Percentiles rank a stretch among this genome's conserved stretches.
Conservation (phyloP, 1,139 yeast species). For the Arxiozyma telluris region DNA sequence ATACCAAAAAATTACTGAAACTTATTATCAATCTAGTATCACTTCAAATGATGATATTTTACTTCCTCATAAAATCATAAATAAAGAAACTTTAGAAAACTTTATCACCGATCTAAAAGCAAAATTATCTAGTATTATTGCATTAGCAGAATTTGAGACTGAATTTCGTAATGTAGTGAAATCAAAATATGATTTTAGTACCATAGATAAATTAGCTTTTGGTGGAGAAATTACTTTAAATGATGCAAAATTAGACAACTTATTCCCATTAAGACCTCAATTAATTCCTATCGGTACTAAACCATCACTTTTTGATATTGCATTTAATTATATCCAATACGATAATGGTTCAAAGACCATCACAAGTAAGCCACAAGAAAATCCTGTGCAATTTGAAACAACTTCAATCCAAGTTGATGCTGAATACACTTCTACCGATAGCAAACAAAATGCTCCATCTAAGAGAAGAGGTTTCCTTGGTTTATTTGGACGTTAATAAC, state of each 20-base stretch:
- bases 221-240: slow-evolving; percentile 20
- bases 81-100: slow-evolving; percentile 10
- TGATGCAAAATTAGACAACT: slow-evolving; percentile 33
- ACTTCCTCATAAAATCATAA: slow-evolving; percentile 17
- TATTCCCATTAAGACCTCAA: slow-evolving; percentile 42
- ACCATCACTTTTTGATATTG: slow-evolving; percentile 86
- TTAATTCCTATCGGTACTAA: slow-evolving; percentile 59
- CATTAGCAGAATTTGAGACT: slow-evolving; percentile 28
- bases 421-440: slow-evolving; percentile 3
- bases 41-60: slow-evolving; percentile 9
- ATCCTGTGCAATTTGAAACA: slow-evolving; percentile 4
- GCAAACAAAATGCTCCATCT: slow-evolving; percentile 10
- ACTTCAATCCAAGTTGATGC: slow-evolving; percentile 1
- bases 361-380: not conserved
- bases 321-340: slow-evolving; percentile 67
- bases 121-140: slow-evolving; percentile 23
- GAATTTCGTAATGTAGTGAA: slow-evolving; percentile 1
- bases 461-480: slow-evolving; percentile 44
- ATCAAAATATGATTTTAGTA: slow-evolving; percentile 13
- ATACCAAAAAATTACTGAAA: slow-evolving; percentile 7
- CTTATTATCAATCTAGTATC: slow-evolving; percentile 10
- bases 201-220: slow-evolving; percentile 37
- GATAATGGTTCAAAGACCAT: slow-evolving; percentile 13
- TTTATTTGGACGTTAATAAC: slow-evolving; percentile 34
- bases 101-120: slow-evolving; percentile 14